A percentile compares a stretch with the other conserved stretches of the same genome.
phyloP scores from a whole-genome alignment of 228 moss, liverwort and hornwort genomes.

The Sphagnum magellanicum region DNA sequence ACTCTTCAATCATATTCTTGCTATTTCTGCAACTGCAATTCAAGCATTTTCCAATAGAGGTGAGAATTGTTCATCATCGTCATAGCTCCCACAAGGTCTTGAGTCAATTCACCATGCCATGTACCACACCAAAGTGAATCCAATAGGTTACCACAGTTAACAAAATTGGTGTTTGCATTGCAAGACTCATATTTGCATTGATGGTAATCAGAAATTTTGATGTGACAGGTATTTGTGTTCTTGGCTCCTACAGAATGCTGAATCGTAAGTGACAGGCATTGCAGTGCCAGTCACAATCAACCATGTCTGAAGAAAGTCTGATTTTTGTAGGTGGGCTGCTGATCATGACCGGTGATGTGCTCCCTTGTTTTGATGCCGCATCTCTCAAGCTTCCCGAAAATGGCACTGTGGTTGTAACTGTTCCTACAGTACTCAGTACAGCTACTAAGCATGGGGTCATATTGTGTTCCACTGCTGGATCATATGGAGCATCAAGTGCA shows the following conservation, averaged over 20 bases:
- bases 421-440: constrained; percentile 40
- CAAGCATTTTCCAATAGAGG: constrained; percentile 56
- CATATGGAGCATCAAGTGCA: no score
- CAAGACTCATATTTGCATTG: no score
- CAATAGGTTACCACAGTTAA: no score
- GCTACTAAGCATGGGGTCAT: constrained; percentile 74
- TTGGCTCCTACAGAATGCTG: no score
- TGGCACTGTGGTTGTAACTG: constrained; percentile 63
- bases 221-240: no score
- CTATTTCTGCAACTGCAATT: constrained; percentile 51
- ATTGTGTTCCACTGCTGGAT: constrained; percentile 15
- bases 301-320: not conserved
- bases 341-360: constrained; percentile 82
- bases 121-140: not conserved
- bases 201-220: no score
- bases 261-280: no score
- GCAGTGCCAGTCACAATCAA: no score
- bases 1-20: constrained; percentile 71
- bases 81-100: not conserved
- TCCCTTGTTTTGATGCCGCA: constrained; percentile 65
- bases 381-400: constrained; percentile 47
- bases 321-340: constrained; percentile 59
- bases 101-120: not conserved
- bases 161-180: no score
- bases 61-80: constrained; percentile 2